A percentile compares a stretch with the other conserved stretches of the same genome.
Conservation (phyloP, 129 eudicot species). For the Lonicera japonica region DNA sequence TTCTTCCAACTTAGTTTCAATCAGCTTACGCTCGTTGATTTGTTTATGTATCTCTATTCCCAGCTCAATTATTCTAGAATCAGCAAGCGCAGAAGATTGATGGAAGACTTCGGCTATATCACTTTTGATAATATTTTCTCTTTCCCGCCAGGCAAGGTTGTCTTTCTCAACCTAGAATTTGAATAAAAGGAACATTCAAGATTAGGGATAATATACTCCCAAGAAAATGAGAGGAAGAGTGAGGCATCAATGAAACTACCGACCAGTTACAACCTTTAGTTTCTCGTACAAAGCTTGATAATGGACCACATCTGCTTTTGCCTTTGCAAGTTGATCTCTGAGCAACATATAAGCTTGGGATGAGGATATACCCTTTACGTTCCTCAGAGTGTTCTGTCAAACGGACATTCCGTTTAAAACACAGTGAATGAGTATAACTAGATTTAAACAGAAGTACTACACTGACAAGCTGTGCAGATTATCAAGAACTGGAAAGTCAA, state of each 20-base stretch:
- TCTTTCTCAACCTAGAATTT: slow-evolving; percentile 77
- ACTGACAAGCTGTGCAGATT: slow-evolving; percentile 1
- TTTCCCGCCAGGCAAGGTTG: slow-evolving; percentile 80
- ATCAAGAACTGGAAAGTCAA: slow-evolving; percentile 14
- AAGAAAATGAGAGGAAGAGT: not conserved
- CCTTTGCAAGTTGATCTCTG: slow-evolving; percentile 78
- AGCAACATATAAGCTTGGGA: slow-evolving; percentile 57
- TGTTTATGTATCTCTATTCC: slow-evolving; percentile 59
- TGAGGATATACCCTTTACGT: slow-evolving; percentile 56
- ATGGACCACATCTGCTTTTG: slow-evolving; percentile 57
- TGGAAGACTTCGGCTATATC: slow-evolving; percentile 61
- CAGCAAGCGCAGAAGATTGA: slow-evolving; percentile 48
- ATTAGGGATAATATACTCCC: not conserved
- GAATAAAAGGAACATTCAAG: slow-evolving; percentile 8
- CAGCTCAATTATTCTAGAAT: slow-evolving; percentile 60
- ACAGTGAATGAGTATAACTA: not conserved
- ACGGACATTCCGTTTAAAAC: slow-evolving; percentile 16
- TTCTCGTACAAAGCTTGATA: slow-evolving; percentile 62
- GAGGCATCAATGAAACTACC: slow-evolving; percentile 29
- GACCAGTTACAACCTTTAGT: slow-evolving; percentile 71
- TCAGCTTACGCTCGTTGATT: slow-evolving; percentile 37
- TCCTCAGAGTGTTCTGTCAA: slow-evolving; percentile 60
- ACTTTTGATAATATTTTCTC: slow-evolving; percentile 47
- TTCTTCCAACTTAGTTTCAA: slow-evolving; percentile 62
- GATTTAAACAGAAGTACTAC: not conserved